Base-by-base conservation (phyloP, 306 rosid species). In the Boehmeria nivea region DNA sequence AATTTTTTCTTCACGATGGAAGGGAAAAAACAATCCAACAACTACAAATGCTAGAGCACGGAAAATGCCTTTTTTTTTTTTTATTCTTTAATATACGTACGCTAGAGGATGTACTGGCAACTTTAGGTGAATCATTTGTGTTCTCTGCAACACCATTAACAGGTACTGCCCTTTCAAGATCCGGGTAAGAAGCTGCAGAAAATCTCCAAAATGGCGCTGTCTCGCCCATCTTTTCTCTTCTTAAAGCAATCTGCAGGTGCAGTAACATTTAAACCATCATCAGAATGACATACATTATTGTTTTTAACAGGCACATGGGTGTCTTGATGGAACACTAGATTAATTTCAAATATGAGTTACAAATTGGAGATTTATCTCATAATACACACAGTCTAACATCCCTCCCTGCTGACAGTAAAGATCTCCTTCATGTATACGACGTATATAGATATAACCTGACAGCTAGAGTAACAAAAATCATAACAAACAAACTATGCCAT, bases 151-250 rank as follows among this genome's bases (percentile, higher is more conserved):
- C 16, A 46, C 39, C 59, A 42, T 63, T 57, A 69, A 43, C 55
- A 27, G 77, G 28, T 17, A 54, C 43, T 17, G 66, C 12, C 8
- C 43, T 71, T 66, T 80, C 73, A 43, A 80, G 82, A 70, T 80
- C 86, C 9, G 86, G 86, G 72, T 80, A 80, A 51, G 82, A 80
- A 39, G 80, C 70, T 6, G 86, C 70, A 31, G 73, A 80, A 66
- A 76, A 76, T 51, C 80, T 66, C 86, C 86, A 80, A 71, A 80
- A 80, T n/a, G 86, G 82, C 76, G 82, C 86, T 11, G 78, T 62
- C 61, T 69, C 80, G 8, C 82, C 86, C 80, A 76, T 65, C 70
- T 73, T 69, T 71, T 80, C 82, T 60, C 86, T 63, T 58, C 86
- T 70, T 62, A 76, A 63, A 46, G 82, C 86, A 50, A 80, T 80